These are phyloP conservation scores for Alternaria incomplexa DNA, from an alignment of 2,329 filamentous ascomycete genomes.

Conservation along the genomic window DNA sequence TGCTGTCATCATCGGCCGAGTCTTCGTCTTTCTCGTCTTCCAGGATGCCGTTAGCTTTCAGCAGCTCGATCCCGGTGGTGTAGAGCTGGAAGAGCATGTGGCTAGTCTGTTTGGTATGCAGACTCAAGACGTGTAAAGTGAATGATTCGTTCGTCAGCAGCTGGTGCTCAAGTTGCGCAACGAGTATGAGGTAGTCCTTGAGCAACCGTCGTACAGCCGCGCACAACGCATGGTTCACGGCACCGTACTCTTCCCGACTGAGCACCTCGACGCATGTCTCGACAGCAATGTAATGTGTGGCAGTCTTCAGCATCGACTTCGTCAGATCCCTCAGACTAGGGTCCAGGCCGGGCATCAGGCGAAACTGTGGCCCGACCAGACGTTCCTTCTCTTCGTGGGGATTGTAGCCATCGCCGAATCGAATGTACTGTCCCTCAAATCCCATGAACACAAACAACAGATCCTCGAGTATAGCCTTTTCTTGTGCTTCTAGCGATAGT, in stretches of 20 bases:
- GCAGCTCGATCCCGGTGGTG: constrained; percentile 75
- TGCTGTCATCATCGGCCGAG: constrained; percentile 73
- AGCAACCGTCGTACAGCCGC: constrained; percentile 91
- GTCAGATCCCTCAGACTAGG: constrained; percentile 89
- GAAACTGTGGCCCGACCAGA: constrained; percentile 80
- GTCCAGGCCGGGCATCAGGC: constrained; percentile 81
- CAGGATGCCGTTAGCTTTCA: constrained; percentile 85
- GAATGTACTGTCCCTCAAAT: constrained; percentile 96
- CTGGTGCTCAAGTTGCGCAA: constrained; percentile 92
- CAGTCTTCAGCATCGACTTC: constrained; percentile 88
- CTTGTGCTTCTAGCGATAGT: constrained; percentile 80
- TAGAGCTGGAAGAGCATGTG: constrained; percentile 94
- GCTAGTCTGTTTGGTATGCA: constrained; percentile 87
- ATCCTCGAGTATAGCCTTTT: constrained; percentile 86
- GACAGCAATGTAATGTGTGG: constrained; percentile 88
- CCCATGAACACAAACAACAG: constrained; percentile 96
- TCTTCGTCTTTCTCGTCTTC: constrained; percentile 73
- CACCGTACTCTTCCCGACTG: constrained; percentile 89
- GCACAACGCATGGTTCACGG: constrained; percentile 93
- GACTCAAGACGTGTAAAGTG: constrained; percentile 89
- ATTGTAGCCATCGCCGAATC: constrained; percentile 82
- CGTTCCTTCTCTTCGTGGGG: constrained; percentile 85
- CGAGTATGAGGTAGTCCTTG: constrained; percentile 90
- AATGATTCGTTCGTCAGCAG: constrained; percentile 87
- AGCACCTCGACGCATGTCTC: constrained; percentile 95